Evolutionary conservation across 768 basidiomycete species (phyloP).

Genomic region (Leccinellum albellum): DNA sequence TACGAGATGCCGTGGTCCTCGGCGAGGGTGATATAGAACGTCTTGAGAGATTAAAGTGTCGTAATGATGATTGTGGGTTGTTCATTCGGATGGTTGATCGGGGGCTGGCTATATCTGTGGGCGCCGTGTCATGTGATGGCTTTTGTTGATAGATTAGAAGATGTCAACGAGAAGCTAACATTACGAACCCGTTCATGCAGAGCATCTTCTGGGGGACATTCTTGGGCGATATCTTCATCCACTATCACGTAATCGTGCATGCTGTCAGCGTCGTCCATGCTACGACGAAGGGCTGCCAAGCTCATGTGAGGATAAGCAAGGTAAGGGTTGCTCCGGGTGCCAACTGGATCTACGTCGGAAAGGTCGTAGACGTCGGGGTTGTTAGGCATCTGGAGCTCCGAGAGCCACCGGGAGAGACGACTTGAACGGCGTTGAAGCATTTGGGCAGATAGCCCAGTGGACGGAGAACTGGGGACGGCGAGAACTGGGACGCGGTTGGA

Average conservation of each 20-base stretch:
- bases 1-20: constrained; percentile 31
- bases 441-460: neutral
- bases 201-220: constrained; percentile 21
- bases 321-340: constrained; percentile 37
- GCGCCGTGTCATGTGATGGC: constrained; percentile 20
- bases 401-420: constrained; percentile 43
- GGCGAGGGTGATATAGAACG: constrained; percentile 39
- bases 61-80: constrained; percentile 36
- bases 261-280: constrained; percentile 32
- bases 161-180: constrained; percentile 19
- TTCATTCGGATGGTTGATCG: constrained; percentile 34
- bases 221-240: constrained; percentile 29
- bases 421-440: constrained; percentile 35
- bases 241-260: constrained; percentile 42
- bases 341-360: constrained; percentile 22
- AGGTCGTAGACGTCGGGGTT: constrained; percentile 18
- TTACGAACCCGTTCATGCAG: constrained; percentile 25
- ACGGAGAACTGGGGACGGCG: constrained; percentile 8
- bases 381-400: constrained; percentile 34
- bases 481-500: constrained; percentile 12
- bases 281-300: constrained; percentile 25
- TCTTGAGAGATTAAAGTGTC: constrained; percentile 43
- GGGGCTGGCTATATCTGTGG: constrained; percentile 25
- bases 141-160: constrained; percentile 18
- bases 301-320: constrained; percentile 39